phyloP scores from a whole-genome alignment of 2,329 filamentous ascomycete genomes.

The Sporothrix brasiliensis region DNA sequence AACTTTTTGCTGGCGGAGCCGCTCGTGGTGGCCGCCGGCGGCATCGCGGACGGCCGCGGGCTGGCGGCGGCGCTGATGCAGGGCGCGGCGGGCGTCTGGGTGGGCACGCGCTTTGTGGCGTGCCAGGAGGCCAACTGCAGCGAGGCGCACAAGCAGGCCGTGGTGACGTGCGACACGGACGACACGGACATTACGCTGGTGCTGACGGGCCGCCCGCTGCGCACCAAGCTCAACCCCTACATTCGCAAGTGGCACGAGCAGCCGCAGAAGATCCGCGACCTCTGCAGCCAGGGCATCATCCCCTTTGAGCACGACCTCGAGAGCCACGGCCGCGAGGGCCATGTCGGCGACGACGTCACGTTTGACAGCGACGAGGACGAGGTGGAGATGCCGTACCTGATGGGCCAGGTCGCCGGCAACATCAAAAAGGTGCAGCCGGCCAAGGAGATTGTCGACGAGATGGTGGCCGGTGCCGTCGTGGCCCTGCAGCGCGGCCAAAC shows the following conservation, averaged over 20 bases:
- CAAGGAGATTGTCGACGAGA: conserved; percentile 81
- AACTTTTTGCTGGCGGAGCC: conserved; percentile 47
- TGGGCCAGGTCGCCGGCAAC: conserved; percentile 88
- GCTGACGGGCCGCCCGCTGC: conserved; percentile 76
- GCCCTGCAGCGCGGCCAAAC: conserved; percentile 64
- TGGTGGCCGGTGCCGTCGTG: conserved; percentile 76
- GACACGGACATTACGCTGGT: conserved; percentile 84
- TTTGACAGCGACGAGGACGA: conserved; percentile 60
- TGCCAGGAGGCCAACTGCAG: conserved; percentile 78
- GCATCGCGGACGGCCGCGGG: conserved; percentile 79
- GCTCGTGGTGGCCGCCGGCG: conserved; percentile 85
- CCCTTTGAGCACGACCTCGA: conserved; percentile 84
- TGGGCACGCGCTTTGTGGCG: conserved; percentile 90
- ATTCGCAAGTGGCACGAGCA: conserved; percentile 77
- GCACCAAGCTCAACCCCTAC: conserved; percentile 82
- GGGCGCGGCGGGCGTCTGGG: conserved; percentile 88
- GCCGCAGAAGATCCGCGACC: conserved; percentile 71
- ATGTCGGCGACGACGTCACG: conserved; percentile 20
- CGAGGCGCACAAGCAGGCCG: conserved; percentile 78
- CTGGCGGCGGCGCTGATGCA: conserved; percentile 84
- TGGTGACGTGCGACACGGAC: conserved; percentile 75
- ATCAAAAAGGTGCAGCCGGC: conserved; percentile 80
- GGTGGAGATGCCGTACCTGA: conserved; percentile 82
- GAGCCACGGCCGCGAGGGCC: conserved; percentile 44
- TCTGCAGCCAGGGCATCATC: conserved; percentile 76